Conservation (phyloP, 805 yeast genomes). For the Barnettozyma pratensis region DNA sequence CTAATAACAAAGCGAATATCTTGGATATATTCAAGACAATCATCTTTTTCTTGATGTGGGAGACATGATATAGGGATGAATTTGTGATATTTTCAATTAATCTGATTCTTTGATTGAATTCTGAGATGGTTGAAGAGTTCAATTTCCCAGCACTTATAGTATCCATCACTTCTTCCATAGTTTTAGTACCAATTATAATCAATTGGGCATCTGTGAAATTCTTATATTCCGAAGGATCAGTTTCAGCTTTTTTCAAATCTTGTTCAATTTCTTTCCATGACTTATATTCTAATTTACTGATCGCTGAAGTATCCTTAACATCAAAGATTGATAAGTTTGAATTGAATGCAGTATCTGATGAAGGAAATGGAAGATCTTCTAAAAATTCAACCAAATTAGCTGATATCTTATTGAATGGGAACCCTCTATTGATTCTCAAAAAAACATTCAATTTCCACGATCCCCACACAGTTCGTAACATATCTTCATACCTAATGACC, state of each 20-base stretch:
- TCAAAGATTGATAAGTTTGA: slow-evolving; percentile 19
- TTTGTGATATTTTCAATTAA: slow-evolving; percentile 18
- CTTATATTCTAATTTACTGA: slow-evolving; percentile 11
- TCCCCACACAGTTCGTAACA: slow-evolving; percentile 33
- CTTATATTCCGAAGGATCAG: slow-evolving; percentile 4
- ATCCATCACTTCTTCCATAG: slow-evolving; percentile 33
- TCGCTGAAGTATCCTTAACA: slow-evolving; percentile 9
- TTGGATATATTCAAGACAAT: slow-evolving; percentile 32
- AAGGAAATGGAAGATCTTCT: slow-evolving; percentile 30
- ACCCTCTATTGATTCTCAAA: slow-evolving; percentile 31
- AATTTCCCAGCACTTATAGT: slow-evolving; percentile 24
- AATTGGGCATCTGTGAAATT: slow-evolving; percentile 26
- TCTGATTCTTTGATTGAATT: slow-evolving; percentile 23
- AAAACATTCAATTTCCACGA: slow-evolving; percentile 32
- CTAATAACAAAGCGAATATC: slow-evolving; percentile 29
- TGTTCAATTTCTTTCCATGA: slow-evolving; percentile 16
- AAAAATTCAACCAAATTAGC: slow-evolving; percentile 26
- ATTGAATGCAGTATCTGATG: slow-evolving; percentile 19
- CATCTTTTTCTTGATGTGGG: slow-evolving; percentile 24
- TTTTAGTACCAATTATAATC: slow-evolving; percentile 25
- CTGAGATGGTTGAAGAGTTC: slow-evolving; percentile 20
- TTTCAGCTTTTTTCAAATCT: slow-evolving; percentile 10
- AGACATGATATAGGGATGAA: slow-evolving; percentile 18
- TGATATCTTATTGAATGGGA: slow-evolving; percentile 26
- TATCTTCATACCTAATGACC: slow-evolving; percentile 29